phyloP scores from a whole-genome alignment of 2,329 filamentous ascomycete species.

The Alternaria postmessia region DNA sequence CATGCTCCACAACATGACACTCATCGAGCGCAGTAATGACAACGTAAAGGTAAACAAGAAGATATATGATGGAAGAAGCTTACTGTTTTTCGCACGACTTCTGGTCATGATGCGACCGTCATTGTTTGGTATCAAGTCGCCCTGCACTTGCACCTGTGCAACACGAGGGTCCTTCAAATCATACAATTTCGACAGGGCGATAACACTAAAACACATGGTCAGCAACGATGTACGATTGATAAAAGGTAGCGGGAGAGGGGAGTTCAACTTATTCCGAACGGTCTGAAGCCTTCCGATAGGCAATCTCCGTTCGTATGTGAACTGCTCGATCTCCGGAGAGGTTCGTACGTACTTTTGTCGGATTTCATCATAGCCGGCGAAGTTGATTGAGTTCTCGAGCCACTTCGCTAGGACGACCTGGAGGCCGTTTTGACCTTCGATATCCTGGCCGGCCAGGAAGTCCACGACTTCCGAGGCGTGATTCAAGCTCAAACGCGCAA shows the following conservation, averaged over 20 bases:
- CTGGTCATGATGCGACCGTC: slow-evolving; percentile 91
- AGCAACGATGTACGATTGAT: slow-evolving; percentile 8
- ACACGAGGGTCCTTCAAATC: slow-evolving; percentile 84
- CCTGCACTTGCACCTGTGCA: slow-evolving; percentile 82
- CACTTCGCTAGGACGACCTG: slow-evolving; percentile 92
- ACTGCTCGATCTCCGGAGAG: background rate
- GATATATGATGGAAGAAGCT: slow-evolving; percentile 30
- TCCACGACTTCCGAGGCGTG: slow-evolving; percentile 89
- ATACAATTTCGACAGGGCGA: slow-evolving; percentile 91
- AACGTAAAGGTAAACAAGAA: slow-evolving; percentile 3
- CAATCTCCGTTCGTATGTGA: slow-evolving; percentile 3
- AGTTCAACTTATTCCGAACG: slow-evolving; percentile 9
- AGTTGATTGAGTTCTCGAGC: slow-evolving; percentile 96
- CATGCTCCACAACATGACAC: no score
- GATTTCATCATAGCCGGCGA: slow-evolving; percentile 98
- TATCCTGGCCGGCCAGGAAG: slow-evolving; percentile 85
- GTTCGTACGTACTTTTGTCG: slow-evolving; percentile 80
- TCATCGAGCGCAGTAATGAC: no score
- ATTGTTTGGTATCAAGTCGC: slow-evolving; percentile 78
- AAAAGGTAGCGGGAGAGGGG: background rate
- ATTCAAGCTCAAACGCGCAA: slow-evolving; percentile 85
- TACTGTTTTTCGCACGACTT: slow-evolving; percentile 85
- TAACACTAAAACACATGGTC: slow-evolving; percentile 67
- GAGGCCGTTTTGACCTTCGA: slow-evolving; percentile 81
- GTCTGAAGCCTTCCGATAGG: background rate